Evolutionary conservation across 345 rosid genomes (phyloP), one percentile per base, ranked within the genome.

Genomic region (Atalantia buxifolia): DNA sequence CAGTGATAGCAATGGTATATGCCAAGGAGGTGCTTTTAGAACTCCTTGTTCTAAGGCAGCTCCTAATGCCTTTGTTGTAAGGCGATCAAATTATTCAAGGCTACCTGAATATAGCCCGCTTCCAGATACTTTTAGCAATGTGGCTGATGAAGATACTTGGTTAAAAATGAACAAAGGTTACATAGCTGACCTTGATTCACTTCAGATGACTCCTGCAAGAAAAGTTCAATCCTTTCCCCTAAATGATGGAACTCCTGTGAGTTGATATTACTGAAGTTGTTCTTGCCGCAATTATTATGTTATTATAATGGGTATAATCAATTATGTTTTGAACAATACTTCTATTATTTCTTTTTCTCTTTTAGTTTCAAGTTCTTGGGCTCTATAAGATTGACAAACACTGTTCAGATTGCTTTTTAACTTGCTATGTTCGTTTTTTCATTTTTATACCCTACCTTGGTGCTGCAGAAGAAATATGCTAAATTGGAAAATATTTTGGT

Each of bases 131-230:
- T 83, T 90, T 69, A 89, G 93, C 82, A 85, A 84, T 72, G 88
- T 96, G 62, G 99, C 97, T 50, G 99, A 96, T 82, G 97, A 96
- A 86, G 99, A 96, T 77, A 87, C 95, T 19, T 96, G 98, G 99
- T 81, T 89, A 80, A 89, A 90, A 88, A 87, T 96, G 90, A 96
- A 96, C 85, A 90, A 90, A 79, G 99, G 99, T 69, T 91, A 84
- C 78, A 78, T 88, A 69, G 88, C 91, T 81, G 95, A 96, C 85
- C 95, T 96, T 53, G 98, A 96, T 83, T 81, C 86, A 57, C 83
- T 96, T 80, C 93, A 84, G 77, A 84, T 82, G 83, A 92, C 98
- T 82, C 95, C 98, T 38, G 89, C 92, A 5, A 83, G 88, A 84
- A 89, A 90, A 87, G 81, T 86, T 80, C 95, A 90, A 81, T 86